Evolutionary conservation across 345 rosid species (phyloP), one percentile per base, ranked within the genome.

Genomic region (Mallotus nudiflorus): DNA sequence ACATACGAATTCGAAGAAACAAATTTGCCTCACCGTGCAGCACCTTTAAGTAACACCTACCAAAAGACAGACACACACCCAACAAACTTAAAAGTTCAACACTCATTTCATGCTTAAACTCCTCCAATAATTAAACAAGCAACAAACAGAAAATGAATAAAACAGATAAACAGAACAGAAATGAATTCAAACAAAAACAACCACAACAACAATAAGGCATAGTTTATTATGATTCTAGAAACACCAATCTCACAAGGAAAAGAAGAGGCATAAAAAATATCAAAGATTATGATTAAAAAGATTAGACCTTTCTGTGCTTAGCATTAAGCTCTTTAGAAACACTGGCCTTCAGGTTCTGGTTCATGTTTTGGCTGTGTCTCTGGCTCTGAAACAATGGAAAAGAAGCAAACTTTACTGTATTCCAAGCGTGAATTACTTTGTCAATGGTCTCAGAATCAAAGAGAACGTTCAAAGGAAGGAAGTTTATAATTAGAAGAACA

Each of bases 291-390:
- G 2, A 29, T 42, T n/a, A n/a, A 46, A 78, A 71, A 24, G 46
- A 57, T 22, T 11, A 40, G 62, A 88, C 92, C 92, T 88, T 86
- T 75, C 78, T 69, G 29, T 88, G 92, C 77, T 81, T 88, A 1
- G 78, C 85, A 35, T 81, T 84, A 42, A 84, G 88, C 75, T 82
- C 86, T 74, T 84, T 84, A 48, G 92, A 86, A 73, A 88, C 92
- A 50, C 62, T 59, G 45, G 88, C 90, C 80, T 88, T 88, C 42
- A 4, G 42, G 42, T 39, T 39, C 82, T 75, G 73, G 82, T 88
- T 88, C 92, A 88, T 88, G 75, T 52, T 69, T 42, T 60, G 54
- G 33, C 37, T 51, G 40, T 10, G 51, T 19, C 33, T 52, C 20
- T 40, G 25, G 39, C 6, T 44, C 55, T 56, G 4, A 1, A 46